Evolutionary conservation across 768 basidiomycete genomes (phyloP), one percentile per base, ranked within the genome.

Genomic region (Chlorophyllum brunneum): DNA sequence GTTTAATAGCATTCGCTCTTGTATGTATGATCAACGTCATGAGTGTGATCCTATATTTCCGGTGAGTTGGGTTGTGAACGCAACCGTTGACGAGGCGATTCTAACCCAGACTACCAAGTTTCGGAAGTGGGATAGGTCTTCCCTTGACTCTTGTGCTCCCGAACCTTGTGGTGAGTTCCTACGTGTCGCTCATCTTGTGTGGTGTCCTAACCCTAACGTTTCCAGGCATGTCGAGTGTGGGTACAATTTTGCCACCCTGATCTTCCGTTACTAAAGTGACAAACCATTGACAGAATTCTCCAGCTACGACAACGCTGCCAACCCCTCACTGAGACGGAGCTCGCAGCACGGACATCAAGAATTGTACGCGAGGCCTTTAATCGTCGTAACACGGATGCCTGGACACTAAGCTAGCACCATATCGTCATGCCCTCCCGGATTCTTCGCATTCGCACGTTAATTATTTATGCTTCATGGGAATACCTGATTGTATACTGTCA

Each of bases 151-250:
- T 72, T 16, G 61, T 67, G 9, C 53, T 71, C 15, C 67, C 73
- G 2, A 72, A 73, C 47, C 55, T 73, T 23, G 63, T 73, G 16
- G 70, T 70, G 33, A 59, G 68, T 55, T 36, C 16, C 15, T 33
- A 10, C n/a, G n/a, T n/a, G n/a, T n/a, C n/a, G n/a, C n/a, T n/a
- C n/a, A n/a, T n/a, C n/a, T n/a, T n/a, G n/a, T n/a, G n/a, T n/a
- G n/a, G n/a, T n/a, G n/a, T n/a, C n/a, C n/a, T n/a, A n/a, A n/a
- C n/a, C n/a, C n/a, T n/a, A n/a, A n/a, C n/a, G n/a, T n/a, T 38
- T 47, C 4, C 49, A 72, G 71, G 71, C 72, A 8, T 72, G 70
- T 55, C 60, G 70, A 60, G 54, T 70, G 66, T 68, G 54, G 59
- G 67, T 56, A 16, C 10, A 26, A 47, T 16, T 45, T 8, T 49